Evolutionary conservation across 805 yeast species (phyloP).

Genomic region (Candida sanyiensis): DNA sequence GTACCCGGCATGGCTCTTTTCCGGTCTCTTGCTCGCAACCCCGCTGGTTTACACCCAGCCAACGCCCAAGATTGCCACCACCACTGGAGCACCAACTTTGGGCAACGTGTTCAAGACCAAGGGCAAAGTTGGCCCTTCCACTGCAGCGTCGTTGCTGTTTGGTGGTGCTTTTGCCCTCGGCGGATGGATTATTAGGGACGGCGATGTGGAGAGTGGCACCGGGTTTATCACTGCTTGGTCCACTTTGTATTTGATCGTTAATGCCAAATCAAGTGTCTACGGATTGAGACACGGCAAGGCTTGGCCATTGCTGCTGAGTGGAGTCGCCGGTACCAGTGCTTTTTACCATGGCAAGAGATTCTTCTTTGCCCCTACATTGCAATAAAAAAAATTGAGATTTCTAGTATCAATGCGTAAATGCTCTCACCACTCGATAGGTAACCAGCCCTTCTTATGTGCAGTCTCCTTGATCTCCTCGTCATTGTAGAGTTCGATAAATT

Average conservation of each 20-base stretch:
- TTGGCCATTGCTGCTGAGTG: slow-evolving; percentile 55
- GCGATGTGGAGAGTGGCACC: slow-evolving; percentile 71
- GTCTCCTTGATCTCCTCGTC: slow-evolving; percentile 51
- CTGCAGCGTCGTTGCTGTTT: slow-evolving; percentile 43
- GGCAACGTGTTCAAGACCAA: slow-evolving; percentile 4
- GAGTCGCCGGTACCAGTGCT: slow-evolving; percentile 57
- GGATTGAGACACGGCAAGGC: slow-evolving; percentile 51
- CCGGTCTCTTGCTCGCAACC: slow-evolving; percentile 33
- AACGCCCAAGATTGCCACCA: neutral
- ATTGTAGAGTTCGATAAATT: slow-evolving; percentile 86
- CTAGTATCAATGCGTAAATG: too few relatives aligned
- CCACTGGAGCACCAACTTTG: slow-evolving; percentile 7
- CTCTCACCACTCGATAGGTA: slow-evolving; percentile 64
- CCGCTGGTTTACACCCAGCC: slow-evolving; percentile 33
- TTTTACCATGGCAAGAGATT: slow-evolving; percentile 66
- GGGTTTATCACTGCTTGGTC: slow-evolving; percentile 85
- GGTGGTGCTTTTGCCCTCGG: slow-evolving; percentile 62
- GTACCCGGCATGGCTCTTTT: slow-evolving; percentile 39
- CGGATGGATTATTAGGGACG: slow-evolving; percentile 69
- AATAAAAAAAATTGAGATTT: slow-evolving; percentile 25
- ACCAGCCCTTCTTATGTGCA: slow-evolving; percentile 48
- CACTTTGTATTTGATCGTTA: slow-evolving; percentile 62
- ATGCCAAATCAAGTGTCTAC: slow-evolving; percentile 53
- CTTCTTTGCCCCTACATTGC: slow-evolving; percentile 30
- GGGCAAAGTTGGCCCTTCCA: slow-evolving; percentile 29